phyloP scores from a whole-genome alignment of 768 basidiomycete species.

The Phylloporus sp. region DNA sequence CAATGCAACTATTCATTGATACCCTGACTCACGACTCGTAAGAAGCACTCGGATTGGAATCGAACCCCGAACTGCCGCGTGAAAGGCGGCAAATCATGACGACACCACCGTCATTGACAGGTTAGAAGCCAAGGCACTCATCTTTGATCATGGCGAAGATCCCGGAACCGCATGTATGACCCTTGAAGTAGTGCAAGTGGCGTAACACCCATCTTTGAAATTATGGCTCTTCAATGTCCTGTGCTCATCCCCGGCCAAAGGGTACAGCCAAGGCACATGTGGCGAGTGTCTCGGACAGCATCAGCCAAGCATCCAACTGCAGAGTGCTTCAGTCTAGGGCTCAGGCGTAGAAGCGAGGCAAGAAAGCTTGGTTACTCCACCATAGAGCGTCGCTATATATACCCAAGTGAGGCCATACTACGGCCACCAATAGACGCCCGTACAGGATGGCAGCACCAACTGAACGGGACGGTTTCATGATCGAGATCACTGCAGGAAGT shows the following conservation, averaged over 20 bases:
- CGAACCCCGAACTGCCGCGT: constrained; percentile 43
- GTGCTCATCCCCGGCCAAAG: neutral
- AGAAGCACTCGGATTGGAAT: constrained; percentile 27
- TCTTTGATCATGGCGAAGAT: neutral
- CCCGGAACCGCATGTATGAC: neutral
- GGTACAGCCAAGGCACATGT: no score
- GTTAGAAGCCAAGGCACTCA: neutral
- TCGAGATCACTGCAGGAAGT: neutral
- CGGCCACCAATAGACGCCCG: constrained; percentile 17
- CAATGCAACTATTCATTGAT: no score
- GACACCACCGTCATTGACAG: no score
- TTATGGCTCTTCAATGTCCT: neutral
- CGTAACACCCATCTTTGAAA: neutral
- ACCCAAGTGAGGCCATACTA: neutral
- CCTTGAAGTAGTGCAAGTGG: neutral
- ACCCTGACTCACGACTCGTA: neutral
- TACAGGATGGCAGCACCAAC: constrained; percentile 23
- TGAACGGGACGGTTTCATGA: neutral
- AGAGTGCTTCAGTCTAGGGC: neutral
- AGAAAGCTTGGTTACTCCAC: neutral
- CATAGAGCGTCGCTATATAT: neutral
- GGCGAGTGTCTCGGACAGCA: neutral
- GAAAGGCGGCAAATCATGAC: constrained; percentile 56
- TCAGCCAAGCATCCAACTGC: neutral
- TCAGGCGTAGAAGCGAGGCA: neutral